Evolutionary conservation across 352 stramenopile genomes (phyloP).

Genomic region (Phytophthora citricola): DNA sequence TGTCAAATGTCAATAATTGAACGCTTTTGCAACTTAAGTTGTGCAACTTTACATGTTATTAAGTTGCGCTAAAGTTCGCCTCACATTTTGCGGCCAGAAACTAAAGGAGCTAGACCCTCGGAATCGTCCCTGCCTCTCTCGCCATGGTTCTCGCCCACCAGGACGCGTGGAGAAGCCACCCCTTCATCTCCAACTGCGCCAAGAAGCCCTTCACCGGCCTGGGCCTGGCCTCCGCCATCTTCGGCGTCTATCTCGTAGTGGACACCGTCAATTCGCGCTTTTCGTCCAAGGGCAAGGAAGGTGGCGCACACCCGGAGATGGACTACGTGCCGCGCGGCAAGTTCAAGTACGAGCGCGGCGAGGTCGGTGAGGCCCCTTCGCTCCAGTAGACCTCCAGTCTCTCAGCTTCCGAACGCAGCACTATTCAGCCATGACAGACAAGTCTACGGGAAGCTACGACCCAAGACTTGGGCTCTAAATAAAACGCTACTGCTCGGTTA

Average conservation of each 20-base stretch:
- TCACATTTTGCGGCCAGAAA: slow-evolving; percentile 22
- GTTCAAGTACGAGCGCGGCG: slow-evolving; percentile 60
- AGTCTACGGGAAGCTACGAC: slow-evolving; percentile 2
- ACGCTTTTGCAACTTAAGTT: not conserved
- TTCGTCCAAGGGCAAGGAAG: slow-evolving; percentile 37
- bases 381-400: slow-evolving; percentile 31
- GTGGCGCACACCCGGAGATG: slow-evolving; percentile 41
- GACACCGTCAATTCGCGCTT: slow-evolving; percentile 63
- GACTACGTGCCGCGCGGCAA: slow-evolving; percentile 50
- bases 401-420: slow-evolving; percentile 6
- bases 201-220: slow-evolving; percentile 90
- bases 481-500: slow-evolving; percentile 33
- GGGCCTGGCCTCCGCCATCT: slow-evolving; percentile 78
- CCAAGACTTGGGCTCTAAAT: slow-evolving; percentile 25
- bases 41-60: not conserved
- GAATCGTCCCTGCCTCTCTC: slow-evolving; percentile 24
- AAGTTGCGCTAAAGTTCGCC: slow-evolving; percentile 8
- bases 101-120: slow-evolving; percentile 33
- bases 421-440: not conserved
- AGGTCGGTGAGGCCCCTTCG: slow-evolving; percentile 68
- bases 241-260: slow-evolving; percentile 79
- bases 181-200: slow-evolving; percentile 80
- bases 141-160: slow-evolving; percentile 87
- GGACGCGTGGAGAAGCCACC: slow-evolving; percentile 90
- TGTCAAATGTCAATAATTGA: too few relatives aligned